A percentile compares a stretch with the other conserved stretches of the same genome.
phyloP scores from a whole-genome alignment of 108 stramenopile species.

The Poteriospumella lacustris region DNA sequence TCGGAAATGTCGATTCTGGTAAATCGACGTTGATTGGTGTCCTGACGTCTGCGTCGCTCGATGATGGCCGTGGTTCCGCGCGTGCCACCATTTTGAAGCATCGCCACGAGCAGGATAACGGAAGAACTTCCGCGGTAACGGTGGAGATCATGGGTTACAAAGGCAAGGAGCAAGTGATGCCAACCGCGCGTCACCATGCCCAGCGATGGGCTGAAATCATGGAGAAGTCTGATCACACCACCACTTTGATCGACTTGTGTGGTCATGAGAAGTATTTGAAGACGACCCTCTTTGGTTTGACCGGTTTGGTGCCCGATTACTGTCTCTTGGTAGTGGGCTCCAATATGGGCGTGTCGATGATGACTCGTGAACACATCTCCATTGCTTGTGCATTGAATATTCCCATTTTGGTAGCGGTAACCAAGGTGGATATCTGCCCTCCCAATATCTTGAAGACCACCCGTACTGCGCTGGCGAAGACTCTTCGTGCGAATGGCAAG shows the following conservation, averaged over 20 bases:
- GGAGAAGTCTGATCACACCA: conserved; percentile 64
- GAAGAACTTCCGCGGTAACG: conserved; percentile 86
- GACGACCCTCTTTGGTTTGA: conserved; percentile 95
- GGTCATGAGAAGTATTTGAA: conserved; percentile 98
- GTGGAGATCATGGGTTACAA: conserved; percentile 86
- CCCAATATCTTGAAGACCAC: conserved; percentile 82
- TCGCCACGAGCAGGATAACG: conserved; percentile 93
- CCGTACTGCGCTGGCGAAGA: conserved; percentile 51
- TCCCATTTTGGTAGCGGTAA: conserved; percentile 80
- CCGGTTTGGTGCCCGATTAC: conserved; percentile 81
- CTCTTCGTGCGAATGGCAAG: conserved; percentile 50
- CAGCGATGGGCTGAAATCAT: conserved; percentile 53
- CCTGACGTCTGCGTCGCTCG: conserved; percentile 74
- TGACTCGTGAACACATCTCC: conserved; percentile 96
- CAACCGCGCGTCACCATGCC: conserved; percentile 39
- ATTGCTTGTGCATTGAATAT: conserved; percentile 90
- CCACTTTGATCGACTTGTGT: conserved; percentile 92
- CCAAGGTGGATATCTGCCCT: conserved; percentile 96
- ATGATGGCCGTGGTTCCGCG: conserved; percentile 90
- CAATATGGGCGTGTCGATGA: conserved; percentile 93
- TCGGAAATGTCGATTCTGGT: conserved; percentile 97
- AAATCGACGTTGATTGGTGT: conserved; percentile 91
- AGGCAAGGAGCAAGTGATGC: conserved; percentile 57
- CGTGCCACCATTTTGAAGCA: conserved; percentile 89
- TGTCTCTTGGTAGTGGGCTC: conserved; percentile 86